These are phyloP conservation scores for Cephalotrichum gorgonifer DNA, from an alignment of 2,329 filamentous ascomycete species.

Conservation along the genomic window DNA sequence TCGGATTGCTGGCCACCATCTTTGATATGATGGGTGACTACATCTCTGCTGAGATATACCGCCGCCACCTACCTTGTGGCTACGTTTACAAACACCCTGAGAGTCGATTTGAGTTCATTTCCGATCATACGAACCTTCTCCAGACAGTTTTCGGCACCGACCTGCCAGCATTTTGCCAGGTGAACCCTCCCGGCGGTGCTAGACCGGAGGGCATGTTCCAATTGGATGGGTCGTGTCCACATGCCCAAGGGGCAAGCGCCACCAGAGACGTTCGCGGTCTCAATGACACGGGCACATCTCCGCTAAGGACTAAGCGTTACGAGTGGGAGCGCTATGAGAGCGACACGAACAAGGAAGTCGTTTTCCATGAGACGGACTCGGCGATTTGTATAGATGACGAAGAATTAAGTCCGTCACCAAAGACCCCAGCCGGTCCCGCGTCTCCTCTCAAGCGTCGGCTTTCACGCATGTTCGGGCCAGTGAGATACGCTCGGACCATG, in stretches of 20 bases:
- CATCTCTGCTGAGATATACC: constrained; percentile 13
- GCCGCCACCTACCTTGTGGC: constrained; percentile 7
- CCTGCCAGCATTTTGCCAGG: neutral
- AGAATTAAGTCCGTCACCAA: neutral
- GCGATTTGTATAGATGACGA: neutral
- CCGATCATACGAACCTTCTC: neutral
- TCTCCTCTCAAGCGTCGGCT: neutral
- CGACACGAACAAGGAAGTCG: neutral
- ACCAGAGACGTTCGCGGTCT: neutral
- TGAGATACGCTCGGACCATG: neutral
- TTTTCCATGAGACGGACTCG: neutral
- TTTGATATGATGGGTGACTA: constrained; percentile 13
- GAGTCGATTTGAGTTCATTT: neutral
- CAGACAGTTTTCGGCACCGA: neutral
- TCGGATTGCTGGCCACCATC: constrained; percentile 14
- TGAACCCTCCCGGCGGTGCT: neutral
- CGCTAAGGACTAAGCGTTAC: neutral
- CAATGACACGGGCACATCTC: neutral
- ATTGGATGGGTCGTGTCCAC: neutral
- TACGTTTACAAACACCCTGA: neutral
- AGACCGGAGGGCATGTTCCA: neutral
- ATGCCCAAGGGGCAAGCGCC: neutral
- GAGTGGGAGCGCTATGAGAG: neutral
- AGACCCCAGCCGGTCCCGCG: neutral
- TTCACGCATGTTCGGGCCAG: neutral